phyloP scores from a whole-genome alignment of 768 basidiomycete genomes.

The Suillus plorans region DNA sequence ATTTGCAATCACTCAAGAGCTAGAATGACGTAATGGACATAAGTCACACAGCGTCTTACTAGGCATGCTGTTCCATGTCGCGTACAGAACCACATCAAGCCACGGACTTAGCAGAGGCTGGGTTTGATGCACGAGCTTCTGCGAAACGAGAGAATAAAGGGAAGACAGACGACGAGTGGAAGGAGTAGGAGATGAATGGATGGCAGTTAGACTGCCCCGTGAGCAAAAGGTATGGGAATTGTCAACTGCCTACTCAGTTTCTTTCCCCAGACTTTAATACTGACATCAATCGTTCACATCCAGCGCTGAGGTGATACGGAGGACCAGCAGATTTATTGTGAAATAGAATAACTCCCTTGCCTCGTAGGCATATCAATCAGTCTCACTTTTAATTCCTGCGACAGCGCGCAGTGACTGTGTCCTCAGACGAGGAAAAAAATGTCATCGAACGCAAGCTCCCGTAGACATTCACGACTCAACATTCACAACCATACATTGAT shows the following conservation, averaged over 20 bases:
- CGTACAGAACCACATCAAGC: constrained; percentile 52
- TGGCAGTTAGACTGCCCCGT: too few relatives aligned
- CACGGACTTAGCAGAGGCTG: constrained; percentile 85
- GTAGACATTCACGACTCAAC: constrained; percentile 64
- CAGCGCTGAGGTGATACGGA: constrained; percentile 65
- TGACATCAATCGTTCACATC: constrained; percentile 75
- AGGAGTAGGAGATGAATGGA: constrained; percentile 66
- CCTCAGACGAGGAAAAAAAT: constrained; percentile 92
- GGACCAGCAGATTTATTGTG: constrained; percentile 94
- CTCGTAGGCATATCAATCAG: not conserved
- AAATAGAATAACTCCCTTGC: constrained; percentile 62
- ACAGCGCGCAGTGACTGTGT: constrained; percentile 64
- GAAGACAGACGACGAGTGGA: constrained; percentile 82
- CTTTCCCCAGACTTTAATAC: not conserved
- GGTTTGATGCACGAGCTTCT: constrained; percentile 87
- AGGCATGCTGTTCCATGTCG: not conserved
- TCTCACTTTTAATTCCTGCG: not conserved
- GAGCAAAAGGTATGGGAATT: too few relatives aligned
- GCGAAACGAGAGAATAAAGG: constrained; percentile 44
- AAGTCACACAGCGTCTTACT: not conserved
- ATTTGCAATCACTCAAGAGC: constrained; percentile 59
- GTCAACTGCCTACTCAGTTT: too few relatives aligned
- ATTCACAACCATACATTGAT: constrained; percentile 86
- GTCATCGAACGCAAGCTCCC: constrained; percentile 78
- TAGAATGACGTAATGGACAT: constrained; percentile 44